Evolutionary conservation across 2,329 filamentous ascomycete genomes (phyloP), one percentile per base, ranked within the genome.

Genomic region (Leptographium galeiforme): DNA sequence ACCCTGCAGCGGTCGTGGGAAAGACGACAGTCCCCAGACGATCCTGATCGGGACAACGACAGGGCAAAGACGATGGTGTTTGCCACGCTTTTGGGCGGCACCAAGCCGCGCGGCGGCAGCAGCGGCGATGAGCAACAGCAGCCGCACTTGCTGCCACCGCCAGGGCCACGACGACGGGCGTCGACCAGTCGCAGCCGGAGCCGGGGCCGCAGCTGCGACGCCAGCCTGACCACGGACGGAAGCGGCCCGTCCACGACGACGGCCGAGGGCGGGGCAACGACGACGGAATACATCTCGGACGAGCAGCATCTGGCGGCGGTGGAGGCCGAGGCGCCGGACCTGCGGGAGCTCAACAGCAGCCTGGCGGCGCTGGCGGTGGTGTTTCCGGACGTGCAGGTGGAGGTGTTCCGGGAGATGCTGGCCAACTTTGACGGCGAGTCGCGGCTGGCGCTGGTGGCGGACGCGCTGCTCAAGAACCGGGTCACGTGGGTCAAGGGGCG

Each of bases 371-470:
- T 93, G 45, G 79, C 81, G 25, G 79, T 79, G 48, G 75, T 90
- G 10, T 93, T 93, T 59, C 87, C 87, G 33, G 81, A 90, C 66
- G 74, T 90, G n/a, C 84, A 89, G 66, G 74, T 87, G 56, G 85
- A 90, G 60, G 87, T 90, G 18, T 88, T 93, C 63, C 79, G 87
- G 46, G 87, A 91, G 70, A 86, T 93, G 78, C 78, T 93, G 49
- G 70, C 75, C 41, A 85, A 74, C 62, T 85, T 90, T 63, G 84
- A 84, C 61, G 81, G 83, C 61, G 85, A 90, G 66, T 91, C 86
- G 57, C 74, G 86, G 58, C 69, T 91, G 30, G 83, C 87, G 45
- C 75, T 93, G 49, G 83, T 90, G 33, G 87, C 87, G 13, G 87
- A 93, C 63, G 78, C 82, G 50, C 71, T 93, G 55, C 72, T 93